Base-by-base conservation (phyloP, 2,329 filamentous ascomycete species). In the Leptographium lundbergii region DNA sequence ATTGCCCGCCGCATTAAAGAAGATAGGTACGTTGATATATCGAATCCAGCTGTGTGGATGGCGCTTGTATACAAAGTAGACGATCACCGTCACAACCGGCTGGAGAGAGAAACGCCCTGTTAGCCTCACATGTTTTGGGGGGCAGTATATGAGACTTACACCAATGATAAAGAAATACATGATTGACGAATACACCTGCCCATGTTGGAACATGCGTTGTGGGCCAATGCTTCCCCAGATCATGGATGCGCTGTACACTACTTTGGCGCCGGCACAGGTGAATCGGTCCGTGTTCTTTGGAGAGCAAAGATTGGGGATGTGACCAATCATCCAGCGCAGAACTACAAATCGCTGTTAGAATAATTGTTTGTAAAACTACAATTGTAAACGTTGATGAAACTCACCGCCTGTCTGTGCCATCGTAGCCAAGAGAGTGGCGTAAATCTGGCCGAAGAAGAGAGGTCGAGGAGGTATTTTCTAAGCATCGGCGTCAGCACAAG, bases 401-500 rank as follows among this genome's bases (percentile, higher is more conserved):
- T 1, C 57, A 59, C 60, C 60, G 17, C 60, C 60, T 6, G 54
- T 54, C 48, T 61, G 60, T n/a, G 60, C 58, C 32, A 81, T 71
- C 1, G 75, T 79, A 54, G 76, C 78, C 24, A 81, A 69, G 24
- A 83, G 70, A 2, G 79, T 84, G 39, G 81, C 80, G 11, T 79
- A 70, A 66, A 84, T 79, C 68, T 85, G 81, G 1, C 80, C 81
- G 25, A 73, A 69, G 63, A 85, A 85, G 4, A 81, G 80, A 34
- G 82, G 76, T 13, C 78, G 76, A 0, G 82, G 82, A 6, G 82
- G 81, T 22, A 85, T 81, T 71, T 60, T 64, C 61, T 70, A 67
- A 34, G 65, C 14, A 10, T n/a, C 36, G 34, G 7, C 14, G 36
- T 39, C 36, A 39, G 36, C 14, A 39, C 14, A 39, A 17, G 6